Base-by-base conservation (phyloP, 2,329 filamentous ascomycete species). In the Juglanconis oblonga region DNA sequence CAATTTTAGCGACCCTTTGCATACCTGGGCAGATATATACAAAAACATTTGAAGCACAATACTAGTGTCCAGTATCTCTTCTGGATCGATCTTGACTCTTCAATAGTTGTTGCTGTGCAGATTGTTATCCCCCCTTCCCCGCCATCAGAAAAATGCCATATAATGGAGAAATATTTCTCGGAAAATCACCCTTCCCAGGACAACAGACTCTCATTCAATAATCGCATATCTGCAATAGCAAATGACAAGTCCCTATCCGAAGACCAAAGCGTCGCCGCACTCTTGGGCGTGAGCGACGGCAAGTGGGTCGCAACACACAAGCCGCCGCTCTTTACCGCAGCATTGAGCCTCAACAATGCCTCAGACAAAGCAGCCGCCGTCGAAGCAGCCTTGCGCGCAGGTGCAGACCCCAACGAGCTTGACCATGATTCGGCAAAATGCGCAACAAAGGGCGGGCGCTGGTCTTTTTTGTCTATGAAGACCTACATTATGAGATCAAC, bases 291-390 rank as follows among this genome's bases (percentile, higher is more conserved):
- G 24, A 45, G 52, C 52, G 38, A 54, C 11, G 4, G 45, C 5
- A 44, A 45, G 4, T 47, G 52, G 52, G 24, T 54, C 40, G 52
- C 32, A n/a, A 54, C 31, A 14, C 24, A 35, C 24, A 44, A 54
- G 29, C 52, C 52, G 40, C 52, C 52, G 13, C 52, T 54, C 52
- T 54, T 54, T 40, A 35, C 29, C n/a, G 52, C 52, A 35, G 52
- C 52, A 5, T 40, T 54, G 17, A 54, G 52, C 52, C 52, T 54
- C 33, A 40, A 54, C 52, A 35, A 5, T 5, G 24, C 52, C 40
- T 35, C 13, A 11, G 52, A 38, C 40, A 54, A 54, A 35, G 52
- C 52, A 38, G 29, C 52, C 24, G 52, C 52, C 13, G 52, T 54
- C 32, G 52, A 54, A 36, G 38, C 24, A n/a, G 52, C 52, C 40